Percentiles rank a stretch among this genome's conserved stretches.
phyloP scores from a whole-genome alignment of 2,329 filamentous ascomycete species.

The Cyphellophora attinorum region DNA sequence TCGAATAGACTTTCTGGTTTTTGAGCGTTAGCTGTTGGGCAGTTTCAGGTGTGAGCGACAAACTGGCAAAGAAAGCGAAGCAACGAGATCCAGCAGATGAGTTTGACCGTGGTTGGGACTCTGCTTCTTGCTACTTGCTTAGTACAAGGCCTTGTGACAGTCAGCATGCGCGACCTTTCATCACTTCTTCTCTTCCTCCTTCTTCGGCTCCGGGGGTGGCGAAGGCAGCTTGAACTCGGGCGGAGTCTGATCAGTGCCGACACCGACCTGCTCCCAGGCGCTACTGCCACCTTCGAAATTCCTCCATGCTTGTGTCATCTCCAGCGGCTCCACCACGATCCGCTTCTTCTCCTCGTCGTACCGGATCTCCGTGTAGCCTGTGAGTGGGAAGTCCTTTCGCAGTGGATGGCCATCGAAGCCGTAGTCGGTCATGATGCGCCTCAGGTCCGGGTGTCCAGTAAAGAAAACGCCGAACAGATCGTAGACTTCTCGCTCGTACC shows the following conservation, averaged over 20 bases:
- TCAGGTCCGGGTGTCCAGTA: constrained; percentile 83
- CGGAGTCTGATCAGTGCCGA: constrained; percentile 68
- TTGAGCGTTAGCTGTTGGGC: no score
- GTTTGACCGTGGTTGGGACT: no score
- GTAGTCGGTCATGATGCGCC: constrained; percentile 98
- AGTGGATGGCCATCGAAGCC: constrained; percentile 96
- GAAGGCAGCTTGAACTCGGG: constrained; percentile 89
- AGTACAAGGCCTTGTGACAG: no score
- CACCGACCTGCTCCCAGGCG: constrained; percentile 60
- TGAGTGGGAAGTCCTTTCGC: constrained; percentile 95
- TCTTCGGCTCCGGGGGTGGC: constrained; percentile 87
- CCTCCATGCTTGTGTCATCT: constrained; percentile 95
- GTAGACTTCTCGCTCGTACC: constrained; percentile 97
- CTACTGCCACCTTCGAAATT: constrained; percentile 90
- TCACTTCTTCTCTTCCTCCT: constrained; percentile 69
- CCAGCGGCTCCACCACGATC: constrained; percentile 93
- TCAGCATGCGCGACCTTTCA: no score
- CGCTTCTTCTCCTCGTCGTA: constrained; percentile 99
- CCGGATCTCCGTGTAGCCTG: constrained; percentile 93
- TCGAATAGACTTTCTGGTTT: no score
- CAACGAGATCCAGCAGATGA: no score
- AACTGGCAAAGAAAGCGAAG: no score
- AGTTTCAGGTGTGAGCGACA: no score
- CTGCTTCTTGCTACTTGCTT: no score
- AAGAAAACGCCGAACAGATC: constrained; percentile 98